Base-by-base conservation (phyloP, 108 stramenopile species). In the Discostella pseudostelligera region DNA sequence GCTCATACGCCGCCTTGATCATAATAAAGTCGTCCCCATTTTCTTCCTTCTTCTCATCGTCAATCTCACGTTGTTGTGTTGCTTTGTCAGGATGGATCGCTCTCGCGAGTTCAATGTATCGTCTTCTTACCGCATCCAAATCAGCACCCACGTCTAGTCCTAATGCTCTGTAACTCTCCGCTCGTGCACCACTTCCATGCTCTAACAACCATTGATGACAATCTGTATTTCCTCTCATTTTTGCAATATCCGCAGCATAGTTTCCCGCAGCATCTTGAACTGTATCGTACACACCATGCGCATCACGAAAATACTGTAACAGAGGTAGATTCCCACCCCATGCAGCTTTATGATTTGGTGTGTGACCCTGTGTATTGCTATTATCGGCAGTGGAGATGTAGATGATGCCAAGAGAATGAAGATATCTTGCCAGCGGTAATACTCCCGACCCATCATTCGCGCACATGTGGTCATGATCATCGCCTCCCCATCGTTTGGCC, bases 251-350 rank as follows among this genome's bases (percentile, higher is more conserved):
- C 1, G 92, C 92, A 25, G 74, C 76, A 64, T 83, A 93, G 53
- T 93, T 90, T 4, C 92, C 92, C 10, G 92, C 87, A 47, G 58
- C 60, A 64, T 93, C 92, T 32, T 67, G 80, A 1, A 67, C 37
- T 26, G 83, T 82, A 45, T 93, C 92, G 47, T 69, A 84, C 17
- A 93, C 59, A 45, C 59, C 83, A 63, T 86, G 83, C 29, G 81
- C 76, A 25, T 86, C 61, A 17, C 72, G 80, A 36, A 87, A 78
- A 45, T 87, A 90, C 44, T 71, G 54, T 13, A 87, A 22, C 16
- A 93, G 58, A 0, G 66, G 48, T 39, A 93, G 28, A 56, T 93
- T 86, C 0, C 92, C 92, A 60, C 88, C 86, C 92, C 92, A 93
- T 2, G 83, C 80, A 0, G 92, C 88, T 74, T 93, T 93, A 72